Evolutionary conservation across 768 basidiomycete genomes (phyloP).

Genomic region (Symmetrospora coprosmae): DNA sequence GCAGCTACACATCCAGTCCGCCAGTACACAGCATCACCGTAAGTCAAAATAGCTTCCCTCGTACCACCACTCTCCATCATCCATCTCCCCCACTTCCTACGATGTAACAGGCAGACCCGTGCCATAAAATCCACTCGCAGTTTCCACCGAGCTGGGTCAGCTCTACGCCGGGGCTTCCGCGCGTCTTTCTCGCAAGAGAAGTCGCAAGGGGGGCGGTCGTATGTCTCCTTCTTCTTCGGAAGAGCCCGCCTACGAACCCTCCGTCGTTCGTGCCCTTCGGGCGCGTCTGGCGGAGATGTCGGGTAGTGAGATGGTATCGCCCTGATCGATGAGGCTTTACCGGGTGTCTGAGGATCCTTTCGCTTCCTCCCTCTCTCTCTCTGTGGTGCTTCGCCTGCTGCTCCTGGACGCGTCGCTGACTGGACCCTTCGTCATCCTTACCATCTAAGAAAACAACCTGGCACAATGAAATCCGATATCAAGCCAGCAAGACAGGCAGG

Average conservation of each 20-base stretch:
- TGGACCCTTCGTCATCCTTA: neutral
- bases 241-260: slow-evolving; percentile 19
- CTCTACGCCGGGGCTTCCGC: slow-evolving; percentile 5
- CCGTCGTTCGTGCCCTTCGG: neutral
- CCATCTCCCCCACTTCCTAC: neutral
- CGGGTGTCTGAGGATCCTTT: slow-evolving; percentile 11
- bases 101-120: slow-evolving; percentile 12
- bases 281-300: too few species aligned
- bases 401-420: neutral
- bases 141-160: slow-evolving; percentile 22
- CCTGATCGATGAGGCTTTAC: slow-evolving; percentile 14
- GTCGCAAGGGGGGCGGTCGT: neutral
- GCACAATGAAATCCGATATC: neutral
- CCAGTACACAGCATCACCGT: too few species aligned
- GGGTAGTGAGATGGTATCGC: neutral
- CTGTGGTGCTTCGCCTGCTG: neutral
- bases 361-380: neutral
- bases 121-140: slow-evolving; percentile 23
- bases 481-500: too few species aligned
- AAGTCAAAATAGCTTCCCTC: too few species aligned
- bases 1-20: too few species aligned
- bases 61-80: too few species aligned
- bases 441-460: neutral
- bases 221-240: neutral
- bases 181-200: neutral